Conservation (phyloP, 2,329 filamentous ascomycete species). For the Sodiomyces alkalinus region DNA sequence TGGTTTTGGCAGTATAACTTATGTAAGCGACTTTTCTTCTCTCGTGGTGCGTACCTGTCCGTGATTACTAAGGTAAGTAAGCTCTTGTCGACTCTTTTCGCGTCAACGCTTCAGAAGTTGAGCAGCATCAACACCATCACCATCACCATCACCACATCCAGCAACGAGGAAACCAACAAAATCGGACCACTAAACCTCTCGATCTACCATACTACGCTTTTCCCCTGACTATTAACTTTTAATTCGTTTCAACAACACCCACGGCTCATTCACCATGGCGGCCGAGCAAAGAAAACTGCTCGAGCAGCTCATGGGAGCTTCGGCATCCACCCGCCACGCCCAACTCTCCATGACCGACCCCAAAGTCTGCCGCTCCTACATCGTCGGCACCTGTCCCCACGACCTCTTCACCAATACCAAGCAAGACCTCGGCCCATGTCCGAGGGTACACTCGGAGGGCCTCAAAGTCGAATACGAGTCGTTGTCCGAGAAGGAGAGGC, state of each 20-base stretch:
- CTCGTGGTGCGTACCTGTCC: no score
- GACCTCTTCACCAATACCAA: slow-evolving; percentile 99
- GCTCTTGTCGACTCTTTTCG: no score
- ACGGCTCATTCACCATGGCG: slow-evolving; percentile 63
- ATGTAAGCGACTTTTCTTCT: no score
- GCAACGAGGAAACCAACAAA: not conserved
- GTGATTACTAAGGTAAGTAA: no score
- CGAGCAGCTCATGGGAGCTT: slow-evolving; percentile 84
- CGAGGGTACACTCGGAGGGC: slow-evolving; percentile 75
- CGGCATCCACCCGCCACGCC: slow-evolving; percentile 55
- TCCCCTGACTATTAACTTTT: no score
- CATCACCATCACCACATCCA: not conserved
- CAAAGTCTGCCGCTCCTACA: slow-evolving; percentile 10
- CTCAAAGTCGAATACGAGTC: slow-evolving; percentile 80
- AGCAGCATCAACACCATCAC: no score
- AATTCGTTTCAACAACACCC: no score
- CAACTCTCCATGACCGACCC: slow-evolving; percentile 76
- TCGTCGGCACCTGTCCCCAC: slow-evolving; percentile 13
- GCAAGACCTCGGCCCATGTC: slow-evolving; percentile 83
- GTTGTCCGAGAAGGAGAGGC: slow-evolving; percentile 54
- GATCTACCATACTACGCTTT: no score
- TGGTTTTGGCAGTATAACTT: no score
- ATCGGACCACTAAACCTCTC: slow-evolving; percentile 1
- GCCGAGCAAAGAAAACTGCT: slow-evolving; percentile 97
- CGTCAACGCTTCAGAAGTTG: no score